Evolutionary conservation across 2,329 filamentous ascomycete genomes (phyloP).

Genomic region (Aspergillus quadricinctus): DNA sequence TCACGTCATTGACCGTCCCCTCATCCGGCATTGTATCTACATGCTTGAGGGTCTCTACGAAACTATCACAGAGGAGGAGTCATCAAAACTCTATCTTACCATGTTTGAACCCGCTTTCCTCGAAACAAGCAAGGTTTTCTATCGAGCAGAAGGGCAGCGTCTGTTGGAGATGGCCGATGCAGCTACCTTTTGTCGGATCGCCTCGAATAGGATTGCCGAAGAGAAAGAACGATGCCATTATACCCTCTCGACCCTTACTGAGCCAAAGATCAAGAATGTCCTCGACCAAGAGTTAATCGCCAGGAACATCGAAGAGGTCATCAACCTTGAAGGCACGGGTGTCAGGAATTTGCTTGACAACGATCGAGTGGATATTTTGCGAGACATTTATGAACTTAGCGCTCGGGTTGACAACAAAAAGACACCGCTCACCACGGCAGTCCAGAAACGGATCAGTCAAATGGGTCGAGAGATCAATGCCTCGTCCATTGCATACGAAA

Average conservation of each 20-base stretch:
- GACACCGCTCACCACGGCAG: conserved; percentile 60
- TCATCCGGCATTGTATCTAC: conserved; percentile 76
- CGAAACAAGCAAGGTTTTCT: conserved; percentile 66
- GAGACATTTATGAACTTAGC: conserved; percentile 76
- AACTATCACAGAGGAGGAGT: conserved; percentile 69
- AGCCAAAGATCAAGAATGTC: conserved; percentile 68
- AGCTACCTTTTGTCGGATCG: conserved; percentile 73
- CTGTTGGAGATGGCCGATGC: conserved; percentile 76
- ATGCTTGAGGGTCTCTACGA: conserved; percentile 92
- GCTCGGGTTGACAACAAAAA: conserved; percentile 73
- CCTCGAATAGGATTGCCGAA: conserved; percentile 69
- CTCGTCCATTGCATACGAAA: conserved; percentile 52
- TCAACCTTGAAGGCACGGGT: conserved; percentile 79
- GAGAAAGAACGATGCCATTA: conserved; percentile 79
- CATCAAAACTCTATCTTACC: conserved; percentile 76
- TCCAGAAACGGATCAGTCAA: conserved; percentile 72
- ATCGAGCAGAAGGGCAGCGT: conserved; percentile 67
- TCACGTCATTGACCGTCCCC: conserved; percentile 76
- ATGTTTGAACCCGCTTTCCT: conserved; percentile 79
- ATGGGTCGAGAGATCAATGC: conserved; percentile 79
- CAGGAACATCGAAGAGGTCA: conserved; percentile 72
- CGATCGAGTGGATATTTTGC: conserved; percentile 71
- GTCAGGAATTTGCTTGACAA: conserved; percentile 89
- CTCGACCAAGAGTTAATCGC: conserved; percentile 78
- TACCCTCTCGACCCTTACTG: conserved; percentile 69